Evolutionary conservation across 805 yeast genomes (phyloP).

Genomic region (Lipomyces mesembrius): DNA sequence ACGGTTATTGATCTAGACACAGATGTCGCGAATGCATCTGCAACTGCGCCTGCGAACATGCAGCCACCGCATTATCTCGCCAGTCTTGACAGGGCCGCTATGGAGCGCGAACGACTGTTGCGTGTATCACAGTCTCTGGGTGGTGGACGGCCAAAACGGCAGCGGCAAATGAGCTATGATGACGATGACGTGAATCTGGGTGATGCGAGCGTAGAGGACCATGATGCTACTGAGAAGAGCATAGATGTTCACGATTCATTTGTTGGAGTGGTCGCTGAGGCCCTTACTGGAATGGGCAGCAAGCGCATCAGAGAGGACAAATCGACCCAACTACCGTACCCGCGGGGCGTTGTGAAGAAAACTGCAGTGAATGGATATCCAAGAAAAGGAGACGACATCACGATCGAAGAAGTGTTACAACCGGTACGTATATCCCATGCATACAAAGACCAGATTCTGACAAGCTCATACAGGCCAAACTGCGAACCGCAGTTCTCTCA

Average conservation of each 20-base stretch:
- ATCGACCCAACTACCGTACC: slow-evolving; percentile 17
- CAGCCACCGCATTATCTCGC: slow-evolving; percentile 8
- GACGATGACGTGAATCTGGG: slow-evolving; percentile 1
- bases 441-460: not conserved
- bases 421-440: slow-evolving; percentile 19
- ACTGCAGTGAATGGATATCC: slow-evolving; percentile 32
- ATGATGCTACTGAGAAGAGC: slow-evolving; percentile 10
- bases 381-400: slow-evolving; percentile 22
- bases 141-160: slow-evolving; percentile 33
- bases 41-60: not conserved
- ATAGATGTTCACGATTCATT: not conserved
- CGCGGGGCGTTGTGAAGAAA: slow-evolving; percentile 32
- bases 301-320: slow-evolving; percentile 22
- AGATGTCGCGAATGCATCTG: not conserved
- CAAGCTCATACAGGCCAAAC: slow-evolving; percentile 4
- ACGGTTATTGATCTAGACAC: slow-evolving; percentile 8
- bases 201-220: not conserved
- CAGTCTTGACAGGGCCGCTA: slow-evolving; percentile 30
- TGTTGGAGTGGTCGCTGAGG: not conserved
- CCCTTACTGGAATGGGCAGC: no score
- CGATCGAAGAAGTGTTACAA: slow-evolving; percentile 35
- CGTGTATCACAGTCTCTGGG: slow-evolving; percentile 25
- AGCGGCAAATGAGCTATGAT: slow-evolving; percentile 6
- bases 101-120: slow-evolving; percentile 34
- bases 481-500: slow-evolving; percentile 29